These are phyloP conservation scores for Kluyveromyces starmeri DNA, from an alignment of 805 yeast species.

Conservation along the genomic window DNA sequence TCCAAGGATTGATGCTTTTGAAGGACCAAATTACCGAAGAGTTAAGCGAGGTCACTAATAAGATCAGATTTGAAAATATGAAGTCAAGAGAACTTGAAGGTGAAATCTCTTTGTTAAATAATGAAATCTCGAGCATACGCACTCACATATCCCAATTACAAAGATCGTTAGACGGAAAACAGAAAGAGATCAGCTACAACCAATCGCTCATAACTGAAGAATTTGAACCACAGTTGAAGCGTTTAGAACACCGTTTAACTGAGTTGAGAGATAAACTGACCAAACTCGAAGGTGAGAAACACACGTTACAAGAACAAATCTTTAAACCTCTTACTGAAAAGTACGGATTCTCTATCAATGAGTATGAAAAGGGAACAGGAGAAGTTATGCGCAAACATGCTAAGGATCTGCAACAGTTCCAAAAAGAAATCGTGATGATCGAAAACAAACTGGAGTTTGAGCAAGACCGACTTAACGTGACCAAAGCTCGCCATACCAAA, in stretches of 20 bases:
- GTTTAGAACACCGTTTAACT: conserved; percentile 19
- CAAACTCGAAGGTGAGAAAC: conserved; percentile 23
- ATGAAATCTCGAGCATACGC: conserved; percentile 36
- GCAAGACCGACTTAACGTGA: conserved; percentile 46
- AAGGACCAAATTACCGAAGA: conserved; percentile 40
- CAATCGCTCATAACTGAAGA: conserved; percentile 25
- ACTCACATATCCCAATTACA: conserved; percentile 36
- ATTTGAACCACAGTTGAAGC: conserved; percentile 18
- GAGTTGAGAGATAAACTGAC: conserved; percentile 19
- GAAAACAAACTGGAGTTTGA: conserved; percentile 60
- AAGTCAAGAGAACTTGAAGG: conserved; percentile 49
- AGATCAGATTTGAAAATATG: conserved; percentile 43
- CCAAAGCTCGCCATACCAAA: conserved; percentile 36
- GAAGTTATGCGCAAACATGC: conserved; percentile 44
- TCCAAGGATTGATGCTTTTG: conserved; percentile 42
- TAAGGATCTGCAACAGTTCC: conserved; percentile 51
- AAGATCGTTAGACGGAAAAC: conserved; percentile 37
- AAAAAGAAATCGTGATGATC: conserved; percentile 52
- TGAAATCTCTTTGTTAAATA: conserved; percentile 43
- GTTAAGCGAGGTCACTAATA: conserved; percentile 33
- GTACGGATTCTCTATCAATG: conserved; percentile 50
- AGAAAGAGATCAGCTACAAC: conserved; percentile 46
- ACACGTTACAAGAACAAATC: conserved; percentile 35
- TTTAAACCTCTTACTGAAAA: conserved; percentile 47
- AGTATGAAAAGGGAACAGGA: conserved; percentile 66